Percentiles rank a stretch among this genome's conserved stretches.
Conservation (phyloP, 2,329 filamentous ascomycete species). For the Fusarium drepaniforme region DNA sequence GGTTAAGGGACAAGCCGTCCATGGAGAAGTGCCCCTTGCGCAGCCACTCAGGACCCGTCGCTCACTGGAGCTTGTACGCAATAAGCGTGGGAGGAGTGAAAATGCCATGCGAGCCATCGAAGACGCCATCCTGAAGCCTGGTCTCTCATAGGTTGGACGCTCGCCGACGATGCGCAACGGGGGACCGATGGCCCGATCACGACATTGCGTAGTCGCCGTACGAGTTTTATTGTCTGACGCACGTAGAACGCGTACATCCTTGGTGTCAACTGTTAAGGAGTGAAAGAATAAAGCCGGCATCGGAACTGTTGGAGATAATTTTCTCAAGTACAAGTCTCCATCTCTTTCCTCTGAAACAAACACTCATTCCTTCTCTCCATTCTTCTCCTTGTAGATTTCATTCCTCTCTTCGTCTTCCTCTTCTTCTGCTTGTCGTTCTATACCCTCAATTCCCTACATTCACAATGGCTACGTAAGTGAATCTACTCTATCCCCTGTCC, state of each 20-base stretch:
- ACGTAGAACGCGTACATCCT: not conserved
- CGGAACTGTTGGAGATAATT: slow-evolving; percentile 1
- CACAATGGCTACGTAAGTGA: slow-evolving; percentile 52
- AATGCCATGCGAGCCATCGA: slow-evolving; percentile 32
- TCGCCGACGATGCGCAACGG: not conserved
- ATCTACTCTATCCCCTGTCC: not conserved
- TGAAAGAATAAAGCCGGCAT: slow-evolving; percentile 7
- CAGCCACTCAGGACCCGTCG: slow-evolving; percentile 19
- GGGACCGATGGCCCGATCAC: slow-evolving; percentile 39
- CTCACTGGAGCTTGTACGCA: slow-evolving; percentile 19
- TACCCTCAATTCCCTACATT: slow-evolving; percentile 5
- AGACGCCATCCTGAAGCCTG: slow-evolving; percentile 36
- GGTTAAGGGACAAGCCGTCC: slow-evolving; percentile 6
- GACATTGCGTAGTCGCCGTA: slow-evolving; percentile 18
- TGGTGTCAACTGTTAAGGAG: not conserved
- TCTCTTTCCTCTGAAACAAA: not conserved
- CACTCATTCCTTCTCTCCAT: not conserved
- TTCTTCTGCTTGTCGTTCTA: slow-evolving; percentile 9
- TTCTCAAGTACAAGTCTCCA: not conserved
- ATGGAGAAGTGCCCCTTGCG: not conserved
- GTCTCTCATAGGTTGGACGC: slow-evolving; percentile 26
- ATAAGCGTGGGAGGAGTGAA: slow-evolving; percentile 8
- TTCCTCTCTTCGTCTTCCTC: slow-evolving; percentile 2
- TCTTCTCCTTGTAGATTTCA: not conserved
- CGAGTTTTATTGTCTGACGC: not conserved